Evolutionary conservation across 177 flowering plant species (phyloP), one percentile per base, ranked within the genome.

Genomic region (Telopea speciosissima): DNA sequence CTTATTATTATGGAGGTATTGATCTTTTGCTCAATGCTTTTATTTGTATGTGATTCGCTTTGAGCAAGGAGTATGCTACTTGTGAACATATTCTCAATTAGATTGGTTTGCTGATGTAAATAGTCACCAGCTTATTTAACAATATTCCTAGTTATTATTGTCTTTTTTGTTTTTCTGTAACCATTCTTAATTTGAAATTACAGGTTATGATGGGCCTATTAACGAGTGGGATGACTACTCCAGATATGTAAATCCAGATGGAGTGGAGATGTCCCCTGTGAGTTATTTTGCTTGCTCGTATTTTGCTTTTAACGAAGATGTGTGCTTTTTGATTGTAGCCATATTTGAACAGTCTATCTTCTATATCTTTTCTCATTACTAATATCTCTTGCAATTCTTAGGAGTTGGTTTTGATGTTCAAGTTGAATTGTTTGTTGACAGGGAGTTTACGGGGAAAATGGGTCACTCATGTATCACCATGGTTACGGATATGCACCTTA

Each of bases 181-280:
- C 54, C 8, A 49, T 13, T 58, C 6, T n/a, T 3, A n/a, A 19
- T 44, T 61, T 60, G 69, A 44, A 6, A 17, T 72, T 76, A 24
- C 62, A 90, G 96, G 86, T 40, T 90, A 83, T 77, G 89, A 88
- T 62, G 88, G 85, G 45, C 62, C 83, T 62, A 80, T 73, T 21
- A 81, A 70, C 72, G 95, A 86, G 22, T 89, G 93, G 93, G 89
- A 85, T 12, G 89, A 87, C 8, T 85, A 82, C 68, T 59, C 84
- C 16, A 85, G 85, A 82, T 89, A 81, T 65, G 26, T 78, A 24
- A 82, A 74, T 74, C 79, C 84, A 31, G 90, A 90, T 54, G 95
- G 90, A 72, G 87, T 89, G 40, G 98, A 93, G 52, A 76, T 89
- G 86, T 73, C 83, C 25, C 73, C 84, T 26, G 96, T 90, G 75